Conservation (phyloP, 2,329 filamentous ascomycete genomes). For the Penicillium sp. region DNA sequence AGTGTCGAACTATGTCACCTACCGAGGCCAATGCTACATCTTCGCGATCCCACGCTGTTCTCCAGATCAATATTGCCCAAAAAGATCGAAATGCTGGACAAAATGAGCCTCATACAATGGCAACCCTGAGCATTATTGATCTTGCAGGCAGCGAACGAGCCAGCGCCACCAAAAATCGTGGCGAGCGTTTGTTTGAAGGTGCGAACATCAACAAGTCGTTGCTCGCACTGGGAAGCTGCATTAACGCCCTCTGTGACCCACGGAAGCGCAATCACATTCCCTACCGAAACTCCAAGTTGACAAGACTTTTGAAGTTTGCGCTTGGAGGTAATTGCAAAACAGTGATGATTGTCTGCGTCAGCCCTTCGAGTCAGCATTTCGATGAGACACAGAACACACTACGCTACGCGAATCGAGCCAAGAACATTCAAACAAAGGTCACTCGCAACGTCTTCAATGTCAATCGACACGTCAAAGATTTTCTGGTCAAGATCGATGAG, state of each 20-base stretch:
- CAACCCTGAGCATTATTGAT: slow-evolving; percentile 96
- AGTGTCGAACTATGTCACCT: slow-evolving; percentile 89
- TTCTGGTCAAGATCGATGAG: slow-evolving; percentile 97
- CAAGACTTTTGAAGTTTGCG: slow-evolving; percentile 90
- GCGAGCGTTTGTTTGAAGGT: slow-evolving; percentile 83
- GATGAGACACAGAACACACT: slow-evolving; percentile 98
- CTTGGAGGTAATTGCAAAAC: slow-evolving; percentile 97
- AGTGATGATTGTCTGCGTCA: slow-evolving; percentile 99
- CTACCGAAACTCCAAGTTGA: slow-evolving; percentile 96
- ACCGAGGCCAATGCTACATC: slow-evolving; percentile 97
- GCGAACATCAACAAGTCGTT: slow-evolving; percentile 99
- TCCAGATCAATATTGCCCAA: slow-evolving; percentile 93
- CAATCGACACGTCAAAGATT: slow-evolving; percentile 98
- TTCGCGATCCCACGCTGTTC: slow-evolving; percentile 90
- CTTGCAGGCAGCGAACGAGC: slow-evolving; percentile 92
- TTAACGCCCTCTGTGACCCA: slow-evolving; percentile 93
- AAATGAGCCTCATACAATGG: slow-evolving; percentile 95
- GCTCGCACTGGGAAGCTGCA: slow-evolving; percentile 89
- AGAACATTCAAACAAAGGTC: slow-evolving; percentile 99
- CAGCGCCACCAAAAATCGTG: slow-evolving; percentile 92
- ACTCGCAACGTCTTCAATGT: slow-evolving; percentile 99
- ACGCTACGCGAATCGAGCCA: slow-evolving; percentile 92
- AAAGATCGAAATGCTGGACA: slow-evolving; percentile 90
- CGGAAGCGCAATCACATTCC: slow-evolving; percentile 90
- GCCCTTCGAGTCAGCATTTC: slow-evolving; percentile 91